Evolutionary conservation across 176 grass and related monocot genomes (phyloP), one percentile per base, ranked within the genome.

Genomic region (Hordeum marinum): DNA sequence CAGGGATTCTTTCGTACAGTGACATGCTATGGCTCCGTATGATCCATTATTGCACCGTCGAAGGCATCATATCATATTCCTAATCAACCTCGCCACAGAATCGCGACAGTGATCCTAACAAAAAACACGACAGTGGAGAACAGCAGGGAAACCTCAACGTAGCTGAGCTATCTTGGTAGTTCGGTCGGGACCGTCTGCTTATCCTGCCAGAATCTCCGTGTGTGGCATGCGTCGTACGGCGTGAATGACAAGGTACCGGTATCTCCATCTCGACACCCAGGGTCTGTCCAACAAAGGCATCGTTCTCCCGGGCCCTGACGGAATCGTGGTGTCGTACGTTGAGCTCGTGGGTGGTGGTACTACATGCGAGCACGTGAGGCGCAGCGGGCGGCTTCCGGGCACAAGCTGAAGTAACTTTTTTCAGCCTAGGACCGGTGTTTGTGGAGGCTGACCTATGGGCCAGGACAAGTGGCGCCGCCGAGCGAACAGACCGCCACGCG

Each of bases 311-410:
- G 84, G 1, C 60, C 32, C 52, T 17, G 52, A 0, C 52, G 63
- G 58, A 58, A 26, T 20, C 32, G 34, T 21, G 25, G 29, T 7
- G 57, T 40, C 20, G 54, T 77, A 58, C 34, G 32, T 73, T 27
- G 42, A 18, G 41, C 4, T 70, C 50, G 50, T n/a, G 21, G 20
- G 72, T 26, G 69, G 15, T 17, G 1, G 1, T 29, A 10, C 7
- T 29, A 10, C 7, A 14, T 52, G 27, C 34, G 32, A 24, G 78
- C 88, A 89, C 88, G 83, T 85, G 78, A 29, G 29, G 29, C 29
- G 29, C 29, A 29, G 29, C 29, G 29, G 29, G 29, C 29, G 29
- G 29, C 29, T 29, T 29, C 29, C 29, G 29, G 29, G 29, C 29
- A 29, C 14, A 9, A 29, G 83, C 63, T 26, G 3, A 13, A 9